Base-by-base conservation (phyloP, 345 rosid genomes). In the Eucalyptus marginata region DNA sequence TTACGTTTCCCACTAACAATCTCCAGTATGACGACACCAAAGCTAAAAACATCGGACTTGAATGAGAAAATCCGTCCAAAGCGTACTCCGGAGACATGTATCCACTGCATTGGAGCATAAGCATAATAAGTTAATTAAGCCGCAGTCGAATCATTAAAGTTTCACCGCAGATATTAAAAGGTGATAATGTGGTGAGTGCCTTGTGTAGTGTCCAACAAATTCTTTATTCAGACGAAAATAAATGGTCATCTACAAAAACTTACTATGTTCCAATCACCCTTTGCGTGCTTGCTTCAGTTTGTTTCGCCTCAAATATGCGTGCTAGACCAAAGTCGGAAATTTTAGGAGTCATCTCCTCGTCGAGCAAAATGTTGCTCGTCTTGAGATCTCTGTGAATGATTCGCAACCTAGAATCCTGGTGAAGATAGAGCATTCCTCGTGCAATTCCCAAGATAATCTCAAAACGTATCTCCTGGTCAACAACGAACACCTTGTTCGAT, bases 301-400 rank as follows among this genome's bases (percentile, higher is more conserved):
- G 91, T 81, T 94, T 93, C 49, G 93, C 94, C 51, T 93, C 94
- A 86, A 96, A 96, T 40, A 94, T 94, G 86, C 94, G 92, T 86
- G 96, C 96, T 90, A 95, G 85, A 10, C 97, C 97, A 84, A 96
- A 95, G 90, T 96, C 97, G 5, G 96, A 96, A 44, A 95, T 96
- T 89, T 95, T 96, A 13, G 96, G 96, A 52, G 92, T 93, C 98
- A 96, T 94, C 87, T 94, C 95, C 40, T 87, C 95, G 24, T 96
- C 97, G 50, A 96, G 88, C n/a, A 94, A 89, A 87, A 96, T 86
- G 59, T 96, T 95, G 91, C 96, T 95, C 0, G 95, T 66, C 91
- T 96, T 96, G 49, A 96, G 87, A 91, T 96, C 96, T 89, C 99
- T 91, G 40, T 95, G 98, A 66, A 96, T 94, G 84, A 96, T 95